Percentiles rank a stretch among this genome's conserved stretches.
Conservation (phyloP, 1,284 basidiomycete genomes). For the Ustilago crameri region DNA sequence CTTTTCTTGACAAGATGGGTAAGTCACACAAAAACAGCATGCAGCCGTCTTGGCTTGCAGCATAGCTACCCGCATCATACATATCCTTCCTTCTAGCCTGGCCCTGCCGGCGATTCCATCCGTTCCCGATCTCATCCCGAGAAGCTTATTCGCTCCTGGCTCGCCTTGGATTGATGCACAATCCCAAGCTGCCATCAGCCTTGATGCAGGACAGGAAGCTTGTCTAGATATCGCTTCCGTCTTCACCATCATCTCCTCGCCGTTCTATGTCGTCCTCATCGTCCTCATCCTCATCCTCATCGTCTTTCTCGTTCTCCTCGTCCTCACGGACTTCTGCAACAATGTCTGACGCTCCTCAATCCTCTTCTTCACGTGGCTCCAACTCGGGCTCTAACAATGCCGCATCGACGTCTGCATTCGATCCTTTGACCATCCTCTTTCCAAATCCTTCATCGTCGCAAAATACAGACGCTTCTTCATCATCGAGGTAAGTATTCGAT, state of each 20-base stretch:
- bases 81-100: neutral
- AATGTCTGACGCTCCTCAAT: constrained; percentile 39
- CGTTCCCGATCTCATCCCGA: constrained; percentile 22
- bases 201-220: constrained; percentile 24
- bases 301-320: no score
- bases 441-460: constrained; percentile 3
- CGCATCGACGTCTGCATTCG: constrained; percentile 8
- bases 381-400: neutral
- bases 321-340: constrained; percentile 8
- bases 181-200: constrained; percentile 15
- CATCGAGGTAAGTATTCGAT: constrained; percentile 19
- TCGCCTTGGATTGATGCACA: constrained; percentile 27
- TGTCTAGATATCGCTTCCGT: constrained; percentile 7
- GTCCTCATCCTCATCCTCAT: constrained; percentile 12
- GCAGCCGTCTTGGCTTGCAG: neutral
- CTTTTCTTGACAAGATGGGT: constrained; percentile 29
- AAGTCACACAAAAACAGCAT: constrained; percentile 18
- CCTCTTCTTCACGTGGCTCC: constrained; percentile 5
- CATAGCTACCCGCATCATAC: no score
- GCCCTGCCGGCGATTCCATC: neutral
- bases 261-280: constrained; percentile 3
- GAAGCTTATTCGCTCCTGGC: constrained; percentile 18
- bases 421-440: constrained; percentile 5
- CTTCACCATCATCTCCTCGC: constrained; percentile 6
- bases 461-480: constrained; percentile 9